phyloP scores from a whole-genome alignment of 306 rosid genomes.

The Acacia melanoxylon region DNA sequence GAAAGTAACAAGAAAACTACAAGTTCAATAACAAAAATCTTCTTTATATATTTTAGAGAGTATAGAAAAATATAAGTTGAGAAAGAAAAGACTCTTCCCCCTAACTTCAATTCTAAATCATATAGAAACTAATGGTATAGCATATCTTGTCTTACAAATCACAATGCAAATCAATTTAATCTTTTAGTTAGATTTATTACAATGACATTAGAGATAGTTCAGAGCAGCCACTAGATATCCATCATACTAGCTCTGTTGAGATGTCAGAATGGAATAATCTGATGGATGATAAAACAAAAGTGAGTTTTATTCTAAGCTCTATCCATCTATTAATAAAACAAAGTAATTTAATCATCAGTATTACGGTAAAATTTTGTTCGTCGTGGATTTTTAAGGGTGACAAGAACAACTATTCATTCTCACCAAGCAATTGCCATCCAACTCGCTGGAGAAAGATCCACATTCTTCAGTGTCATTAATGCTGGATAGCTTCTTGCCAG shows the following conservation, averaged over 20 bases:
- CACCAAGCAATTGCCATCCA: conserved; percentile 94
- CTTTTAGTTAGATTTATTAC: neutral
- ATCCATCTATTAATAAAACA: neutral
- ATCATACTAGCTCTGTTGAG: neutral
- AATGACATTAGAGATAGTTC: neutral
- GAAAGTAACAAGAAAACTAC: conserved; percentile 8
- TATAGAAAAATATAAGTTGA: neutral
- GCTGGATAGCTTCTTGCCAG: conserved; percentile 58
- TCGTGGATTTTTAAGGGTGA: neutral
- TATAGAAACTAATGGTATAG: neutral
- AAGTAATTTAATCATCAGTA: neutral
- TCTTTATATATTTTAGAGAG: neutral
- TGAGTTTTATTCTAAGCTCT: neutral
- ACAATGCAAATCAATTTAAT: neutral
- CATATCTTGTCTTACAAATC: neutral
- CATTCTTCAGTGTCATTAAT: conserved; percentile 65
- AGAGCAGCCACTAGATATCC: neutral
- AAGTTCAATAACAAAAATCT: neutral
- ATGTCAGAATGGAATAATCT: neutral
- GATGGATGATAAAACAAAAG: neutral
- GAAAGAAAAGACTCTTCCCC: neutral
- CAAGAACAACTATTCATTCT: conserved; percentile 34
- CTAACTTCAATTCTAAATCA: neutral
- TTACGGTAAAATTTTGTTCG: neutral
- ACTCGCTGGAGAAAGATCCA: conserved; percentile 85